Conservation (phyloP, 148 eudicot genomes). For the Polygonum aviculare region DNA sequence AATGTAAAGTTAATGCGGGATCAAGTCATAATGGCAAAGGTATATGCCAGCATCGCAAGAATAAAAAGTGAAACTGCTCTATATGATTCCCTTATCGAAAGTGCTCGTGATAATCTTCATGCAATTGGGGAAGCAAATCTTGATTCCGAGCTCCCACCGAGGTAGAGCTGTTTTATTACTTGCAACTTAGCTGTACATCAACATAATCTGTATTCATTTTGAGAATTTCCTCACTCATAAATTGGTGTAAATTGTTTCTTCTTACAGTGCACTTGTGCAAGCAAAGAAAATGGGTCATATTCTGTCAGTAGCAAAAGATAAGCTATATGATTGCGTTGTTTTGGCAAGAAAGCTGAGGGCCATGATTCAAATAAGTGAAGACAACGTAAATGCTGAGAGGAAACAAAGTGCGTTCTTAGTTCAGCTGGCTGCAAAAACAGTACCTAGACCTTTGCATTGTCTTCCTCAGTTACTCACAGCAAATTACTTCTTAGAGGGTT, state of each 20-base stretch:
- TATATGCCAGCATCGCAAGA: slow-evolving; percentile 88
- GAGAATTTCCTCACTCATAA: neutral
- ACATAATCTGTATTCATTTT: slow-evolving; percentile 8
- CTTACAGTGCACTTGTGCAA: slow-evolving; percentile 65
- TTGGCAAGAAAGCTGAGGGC: slow-evolving; percentile 86
- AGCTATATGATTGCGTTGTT: slow-evolving; percentile 52
- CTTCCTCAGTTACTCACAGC: slow-evolving; percentile 75
- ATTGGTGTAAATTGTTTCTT: slow-evolving; percentile 11
- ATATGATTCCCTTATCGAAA: slow-evolving; percentile 57
- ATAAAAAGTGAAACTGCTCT: slow-evolving; percentile 60
- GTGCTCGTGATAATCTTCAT: slow-evolving; percentile 47
- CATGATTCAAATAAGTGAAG: slow-evolving; percentile 81
- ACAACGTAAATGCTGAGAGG: slow-evolving; percentile 46
- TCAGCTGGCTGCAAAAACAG: slow-evolving; percentile 93
- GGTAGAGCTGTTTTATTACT: slow-evolving; percentile 31
- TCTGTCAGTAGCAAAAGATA: slow-evolving; percentile 75
- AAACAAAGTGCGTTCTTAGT: slow-evolving; percentile 85
- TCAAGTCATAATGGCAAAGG: slow-evolving; percentile 97
- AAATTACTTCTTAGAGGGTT: slow-evolving; percentile 52
- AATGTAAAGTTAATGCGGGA: slow-evolving; percentile 89
- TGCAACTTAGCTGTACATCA: neutral
- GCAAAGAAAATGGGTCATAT: slow-evolving; percentile 86
- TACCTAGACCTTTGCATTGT: slow-evolving; percentile 87
- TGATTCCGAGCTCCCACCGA: slow-evolving; percentile 76
- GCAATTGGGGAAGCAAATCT: slow-evolving; percentile 75